Evolutionary conservation across 306 rosid genomes (phyloP).

Genomic region (Inga oerstediana): DNA sequence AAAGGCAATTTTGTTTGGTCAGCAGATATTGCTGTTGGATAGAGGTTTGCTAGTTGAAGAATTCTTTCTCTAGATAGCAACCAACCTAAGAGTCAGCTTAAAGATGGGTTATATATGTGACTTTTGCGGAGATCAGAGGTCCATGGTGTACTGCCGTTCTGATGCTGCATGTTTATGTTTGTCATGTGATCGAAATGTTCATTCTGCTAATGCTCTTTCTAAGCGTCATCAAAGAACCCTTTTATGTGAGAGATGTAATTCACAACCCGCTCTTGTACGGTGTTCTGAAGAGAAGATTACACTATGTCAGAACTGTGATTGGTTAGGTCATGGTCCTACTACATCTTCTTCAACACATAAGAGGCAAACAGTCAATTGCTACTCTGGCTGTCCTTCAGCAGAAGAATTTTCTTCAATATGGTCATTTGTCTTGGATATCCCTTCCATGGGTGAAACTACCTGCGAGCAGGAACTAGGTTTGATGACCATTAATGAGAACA

Average conservation of each 20-base stretch:
- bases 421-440: constrained; percentile 72
- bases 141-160: constrained; percentile 93
- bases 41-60: constrained; percentile 34
- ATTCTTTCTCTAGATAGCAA: constrained; percentile 38
- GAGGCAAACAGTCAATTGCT: constrained; percentile 78
- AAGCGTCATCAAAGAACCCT: constrained; percentile 88
- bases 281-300: constrained; percentile 81
- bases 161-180: constrained; percentile 93
- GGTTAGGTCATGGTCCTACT: constrained; percentile 67
- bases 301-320: constrained; percentile 97
- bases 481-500: constrained; percentile 85
- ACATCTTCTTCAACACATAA: constrained; percentile 70
- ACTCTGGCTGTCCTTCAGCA: constrained; percentile 93
- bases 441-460: constrained; percentile 63
- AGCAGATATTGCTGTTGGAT: constrained; percentile 20
- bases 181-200: constrained; percentile 93
- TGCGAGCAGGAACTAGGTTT: constrained; percentile 91
- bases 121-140: constrained; percentile 84
- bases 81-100: constrained; percentile 32
- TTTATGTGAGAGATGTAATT: constrained; percentile 85
- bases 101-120: constrained; percentile 91
- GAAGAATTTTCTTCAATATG: constrained; percentile 90
- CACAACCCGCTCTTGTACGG: constrained; percentile 79
- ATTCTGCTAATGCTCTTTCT: constrained; percentile 93
- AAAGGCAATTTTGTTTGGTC: constrained; percentile 34